Base-by-base conservation (phyloP, 2,329 filamentous ascomycete genomes). In the Coniochaeta prunicola region DNA sequence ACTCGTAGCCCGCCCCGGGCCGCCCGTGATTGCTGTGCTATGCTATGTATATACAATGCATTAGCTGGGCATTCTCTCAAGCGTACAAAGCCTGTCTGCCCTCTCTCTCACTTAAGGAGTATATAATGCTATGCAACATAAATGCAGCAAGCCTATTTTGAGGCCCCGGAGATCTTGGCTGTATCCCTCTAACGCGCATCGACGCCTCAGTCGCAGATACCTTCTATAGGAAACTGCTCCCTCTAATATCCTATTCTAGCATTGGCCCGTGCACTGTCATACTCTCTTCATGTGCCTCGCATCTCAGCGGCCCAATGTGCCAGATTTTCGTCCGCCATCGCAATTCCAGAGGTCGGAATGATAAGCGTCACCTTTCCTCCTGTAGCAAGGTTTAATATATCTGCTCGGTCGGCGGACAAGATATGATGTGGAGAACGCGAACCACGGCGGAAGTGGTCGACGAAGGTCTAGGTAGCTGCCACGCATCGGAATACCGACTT, bases 341-440 rank as follows among this genome's bases (percentile, higher is more conserved):
- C n/a, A n/a, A n/a, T n/a, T n/a, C n/a, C n/a, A n/a, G n/a, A n/a
- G n/a, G n/a, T n/a, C n/a, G n/a, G n/a, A n/a, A n/a, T n/a, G n/a
- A n/a, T n/a, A n/a, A n/a, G n/a, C n/a, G n/a, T n/a, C n/a, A n/a
- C n/a, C 40, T 45, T n/a, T 17, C 36, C 9, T 38, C 15, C 15
- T 17, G 17, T 38, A 38, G 36, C 36, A 38, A n/a, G 19, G 15
- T 38, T 38, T 40, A 45, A 53, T 57, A 48, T 60, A 48, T 58
- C 19, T 36, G 28, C 17, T 34, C 19, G 24, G 26, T 28, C 19
- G 36, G 36, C 36, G 17, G 19, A 26, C 34, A 26, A 31, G 28
- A 9, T 19, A 33, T 21, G 40, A 26, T 45, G 40, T 21, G 19
- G 26, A 13, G 21, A 19, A 9, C 19, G 40, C 40, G 19, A 45